Evolutionary conservation across 768 basidiomycete species (phyloP), one percentile per base, ranked within the genome.

Genomic region (Suillus placidus): DNA sequence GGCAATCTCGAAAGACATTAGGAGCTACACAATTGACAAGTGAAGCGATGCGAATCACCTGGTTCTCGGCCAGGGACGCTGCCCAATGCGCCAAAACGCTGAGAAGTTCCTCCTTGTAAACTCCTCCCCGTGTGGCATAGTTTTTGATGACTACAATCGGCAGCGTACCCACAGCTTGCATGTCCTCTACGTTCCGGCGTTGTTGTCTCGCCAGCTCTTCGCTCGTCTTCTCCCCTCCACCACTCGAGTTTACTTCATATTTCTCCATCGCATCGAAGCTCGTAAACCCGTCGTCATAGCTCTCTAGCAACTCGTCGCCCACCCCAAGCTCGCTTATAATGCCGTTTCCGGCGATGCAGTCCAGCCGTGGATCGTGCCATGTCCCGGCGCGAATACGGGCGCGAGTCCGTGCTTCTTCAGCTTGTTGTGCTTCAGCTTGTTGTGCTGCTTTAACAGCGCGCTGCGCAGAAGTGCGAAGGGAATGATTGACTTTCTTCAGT

Each of bases 141-240:
- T 93, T 91, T 70, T 87, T 86, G 71, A 99, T 86, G 16, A 99
- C 83, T 0, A 99, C 92, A 14, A 98, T 87, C 0, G 97, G 97
- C 62, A 97, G 79, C 0, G 87, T 80, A 14, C 82, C 81, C 56
- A 92, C 79, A 13, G 82, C 83, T 49, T 85, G 82, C 12, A 82
- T 63, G 42, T 89, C 85, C 54, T 81, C 82, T 57, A 75, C 71
- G n/a, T 63, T 69, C 63, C 67, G 71, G 61, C 16, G 51, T 26
- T 76, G 76, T 65, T 72, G 73, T 66, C 72, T 71, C 49, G 68
- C 63, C 40, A 76, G 70, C 8, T 79, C 73, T 70, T 78, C 71
- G 57, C 76, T 64, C 73, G 72, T 67, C 73, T 78, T 72, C 51
- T 73, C 72, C 35, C 37, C 30, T 23, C 37, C 68, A 13, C 63